phyloP scores from a whole-genome alignment of 768 basidiomycete species.

The Mrakia gelida region DNA sequence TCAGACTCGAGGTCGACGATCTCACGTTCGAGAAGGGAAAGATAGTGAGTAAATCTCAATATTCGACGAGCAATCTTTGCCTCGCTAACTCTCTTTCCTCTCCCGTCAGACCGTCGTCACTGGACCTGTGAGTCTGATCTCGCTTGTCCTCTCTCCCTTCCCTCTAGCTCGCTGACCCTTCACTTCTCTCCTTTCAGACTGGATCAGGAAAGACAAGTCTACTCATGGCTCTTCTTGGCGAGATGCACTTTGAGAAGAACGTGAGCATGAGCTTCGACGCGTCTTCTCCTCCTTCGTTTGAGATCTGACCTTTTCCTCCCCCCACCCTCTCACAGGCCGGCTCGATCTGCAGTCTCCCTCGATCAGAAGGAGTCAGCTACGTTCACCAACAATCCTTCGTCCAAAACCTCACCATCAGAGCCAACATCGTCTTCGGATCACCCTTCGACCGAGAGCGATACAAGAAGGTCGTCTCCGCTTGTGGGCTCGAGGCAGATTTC shows the following conservation, averaged over 20 bases:
- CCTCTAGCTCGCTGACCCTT: too few relatives aligned
- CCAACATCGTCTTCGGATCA: slow-evolving; percentile 26
- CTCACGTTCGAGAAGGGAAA: slow-evolving; percentile 44
- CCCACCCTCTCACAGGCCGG: slow-evolving; percentile 45
- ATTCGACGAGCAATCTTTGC: too few relatives aligned
- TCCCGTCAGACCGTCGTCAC: slow-evolving; percentile 23
- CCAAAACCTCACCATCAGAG: slow-evolving; percentile 55
- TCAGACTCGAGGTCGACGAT: slow-evolving; percentile 42
- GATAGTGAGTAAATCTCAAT: slow-evolving; percentile 42
- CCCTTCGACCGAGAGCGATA: slow-evolving; percentile 19
- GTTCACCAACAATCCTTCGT: slow-evolving; percentile 77
- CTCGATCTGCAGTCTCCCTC: slow-evolving; percentile 67
- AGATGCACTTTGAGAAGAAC: slow-evolving; percentile 44
- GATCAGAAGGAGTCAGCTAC: slow-evolving; percentile 66
- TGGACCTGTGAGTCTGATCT: too few relatives aligned
- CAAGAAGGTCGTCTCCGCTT: slow-evolving; percentile 21
- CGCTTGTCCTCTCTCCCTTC: too few relatives aligned
- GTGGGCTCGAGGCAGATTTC: slow-evolving; percentile 27
- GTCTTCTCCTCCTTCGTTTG: too few relatives aligned
- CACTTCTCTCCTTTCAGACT: slow-evolving; percentile 32
- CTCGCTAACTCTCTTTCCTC: slow-evolving; percentile 36
- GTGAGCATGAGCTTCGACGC: not conserved
- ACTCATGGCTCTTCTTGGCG: slow-evolving; percentile 45
- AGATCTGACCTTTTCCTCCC: too few relatives aligned
- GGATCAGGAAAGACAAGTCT: slow-evolving; percentile 44